These are phyloP conservation scores for Monilinia laxa DNA, from an alignment of 2,329 filamentous ascomycete species.

Conservation along the genomic window DNA sequence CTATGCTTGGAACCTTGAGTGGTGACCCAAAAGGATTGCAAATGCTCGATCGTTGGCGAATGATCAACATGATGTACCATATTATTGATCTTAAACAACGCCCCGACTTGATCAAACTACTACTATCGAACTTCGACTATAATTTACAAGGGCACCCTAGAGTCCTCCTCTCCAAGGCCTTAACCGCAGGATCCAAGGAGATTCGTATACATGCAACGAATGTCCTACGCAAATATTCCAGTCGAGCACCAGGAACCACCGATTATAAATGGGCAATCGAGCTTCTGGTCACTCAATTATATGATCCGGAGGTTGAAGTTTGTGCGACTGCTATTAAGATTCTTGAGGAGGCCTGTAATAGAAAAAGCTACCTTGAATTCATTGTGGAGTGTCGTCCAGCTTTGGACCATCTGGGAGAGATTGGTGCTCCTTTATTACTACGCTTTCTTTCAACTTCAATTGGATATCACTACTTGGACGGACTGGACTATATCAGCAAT, in stretches of 20 bases:
- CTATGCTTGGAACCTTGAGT: slow-evolving; percentile 84
- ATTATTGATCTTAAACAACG: slow-evolving; percentile 89
- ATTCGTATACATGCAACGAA: slow-evolving; percentile 90
- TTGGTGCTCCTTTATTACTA: slow-evolving; percentile 86
- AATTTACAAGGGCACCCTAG: slow-evolving; percentile 83
- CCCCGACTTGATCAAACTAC: slow-evolving; percentile 83
- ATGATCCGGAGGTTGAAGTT: slow-evolving; percentile 95
- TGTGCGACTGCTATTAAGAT: slow-evolving; percentile 97
- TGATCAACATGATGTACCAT: slow-evolving; percentile 99
- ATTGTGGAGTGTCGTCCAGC: slow-evolving; percentile 95
- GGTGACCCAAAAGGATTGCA: slow-evolving; percentile 78
- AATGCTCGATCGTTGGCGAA: slow-evolving; percentile 93
- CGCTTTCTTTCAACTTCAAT: slow-evolving; percentile 95
- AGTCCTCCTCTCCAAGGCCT: slow-evolving; percentile 87
- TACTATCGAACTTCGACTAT: slow-evolving; percentile 92
- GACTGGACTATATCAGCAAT: slow-evolving; percentile 96
- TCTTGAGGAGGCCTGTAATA: slow-evolving; percentile 94
- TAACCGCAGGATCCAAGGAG: slow-evolving; percentile 87
- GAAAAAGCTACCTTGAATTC: slow-evolving; percentile 85
- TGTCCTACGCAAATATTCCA: slow-evolving; percentile 82
- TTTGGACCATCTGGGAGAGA: slow-evolving; percentile 92
- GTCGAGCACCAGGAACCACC: slow-evolving; percentile 52
- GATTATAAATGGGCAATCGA: slow-evolving; percentile 96
- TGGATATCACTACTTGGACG: slow-evolving; percentile 95
- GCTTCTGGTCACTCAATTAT: slow-evolving; percentile 94